These are phyloP conservation scores for Hylodesmum podocarpum DNA, from an alignment of 306 rosid species.

Conservation along the genomic window DNA sequence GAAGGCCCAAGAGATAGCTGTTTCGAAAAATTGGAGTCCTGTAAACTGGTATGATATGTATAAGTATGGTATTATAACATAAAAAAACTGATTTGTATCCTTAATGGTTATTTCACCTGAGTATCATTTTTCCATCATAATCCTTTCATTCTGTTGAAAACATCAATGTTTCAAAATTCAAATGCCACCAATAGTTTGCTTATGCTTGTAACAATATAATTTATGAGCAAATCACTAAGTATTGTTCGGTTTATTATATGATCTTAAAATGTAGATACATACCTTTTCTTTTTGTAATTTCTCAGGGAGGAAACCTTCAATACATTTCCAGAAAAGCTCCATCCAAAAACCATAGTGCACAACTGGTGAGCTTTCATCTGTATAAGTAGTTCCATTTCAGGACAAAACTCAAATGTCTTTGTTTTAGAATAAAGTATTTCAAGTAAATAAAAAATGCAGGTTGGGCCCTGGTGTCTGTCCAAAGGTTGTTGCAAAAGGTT, in stretches of 20 bases:
- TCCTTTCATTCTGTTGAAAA: slow-evolving; percentile 23
- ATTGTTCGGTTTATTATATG: slow-evolving; percentile 11
- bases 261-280: neutral
- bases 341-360: slow-evolving; percentile 84
- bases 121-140: neutral
- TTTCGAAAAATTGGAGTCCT: slow-evolving; percentile 84
- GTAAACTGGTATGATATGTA: slow-evolving; percentile 77
- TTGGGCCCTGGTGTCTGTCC: slow-evolving; percentile 86
- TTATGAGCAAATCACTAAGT: neutral
- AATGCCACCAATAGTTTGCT: slow-evolving; percentile 18
- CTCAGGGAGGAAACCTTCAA: slow-evolving; percentile 98
- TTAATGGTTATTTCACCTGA: slow-evolving; percentile 7
- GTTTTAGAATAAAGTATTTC: slow-evolving; percentile 17
- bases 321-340: slow-evolving; percentile 67
- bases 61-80: slow-evolving; percentile 8
- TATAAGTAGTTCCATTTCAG: neutral
- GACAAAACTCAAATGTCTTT: slow-evolving; percentile 9
- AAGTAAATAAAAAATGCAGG: slow-evolving; percentile 47
- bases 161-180: neutral
- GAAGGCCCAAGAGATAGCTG: slow-evolving; percentile 82
- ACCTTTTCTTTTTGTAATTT: slow-evolving; percentile 12
- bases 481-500: slow-evolving; percentile 79
- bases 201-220: neutral
- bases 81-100: slow-evolving; percentile 9
- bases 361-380: slow-evolving; percentile 70